These are phyloP conservation scores for Yarrowia porcina DNA, from an alignment of 805 yeast species.

Conservation along the genomic window DNA sequence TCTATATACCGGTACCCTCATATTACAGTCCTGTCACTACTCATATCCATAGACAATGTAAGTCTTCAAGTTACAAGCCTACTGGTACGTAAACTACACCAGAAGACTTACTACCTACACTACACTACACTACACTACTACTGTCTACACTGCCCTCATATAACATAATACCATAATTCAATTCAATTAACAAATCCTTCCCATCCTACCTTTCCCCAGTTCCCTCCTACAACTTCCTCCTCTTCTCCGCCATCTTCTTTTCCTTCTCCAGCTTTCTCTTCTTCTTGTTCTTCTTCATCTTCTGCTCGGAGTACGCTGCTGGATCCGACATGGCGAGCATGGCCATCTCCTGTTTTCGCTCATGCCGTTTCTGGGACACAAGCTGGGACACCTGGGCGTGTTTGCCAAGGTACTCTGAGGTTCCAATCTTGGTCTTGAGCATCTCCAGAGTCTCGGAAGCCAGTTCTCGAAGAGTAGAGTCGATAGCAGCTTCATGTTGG, in stretches of 20 bases:
- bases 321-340: conserved; percentile 76
- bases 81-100: too few species aligned
- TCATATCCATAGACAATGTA: too few species aligned
- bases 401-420: conserved; percentile 59
- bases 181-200: neutral
- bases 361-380: conserved; percentile 63
- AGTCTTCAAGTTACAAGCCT: too few species aligned
- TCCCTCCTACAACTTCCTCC: neutral
- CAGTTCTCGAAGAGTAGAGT: conserved; percentile 48
- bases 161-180: neutral
- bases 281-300: conserved; percentile 69
- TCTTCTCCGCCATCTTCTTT: conserved; percentile 1
- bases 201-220: neutral
- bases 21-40: too few species aligned
- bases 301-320: conserved; percentile 73
- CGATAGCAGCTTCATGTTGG: conserved; percentile 30
- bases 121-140: neutral
- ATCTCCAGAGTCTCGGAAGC: conserved; percentile 64
- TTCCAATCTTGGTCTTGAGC: conserved; percentile 67
- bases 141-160: neutral
- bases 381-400: conserved; percentile 61
- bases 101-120: too few species aligned
- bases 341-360: conserved; percentile 72
- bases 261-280: conserved; percentile 42
- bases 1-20: too few species aligned